Base-by-base conservation (phyloP, 1,139 yeast species). In the Pichia norvegensis region DNA sequence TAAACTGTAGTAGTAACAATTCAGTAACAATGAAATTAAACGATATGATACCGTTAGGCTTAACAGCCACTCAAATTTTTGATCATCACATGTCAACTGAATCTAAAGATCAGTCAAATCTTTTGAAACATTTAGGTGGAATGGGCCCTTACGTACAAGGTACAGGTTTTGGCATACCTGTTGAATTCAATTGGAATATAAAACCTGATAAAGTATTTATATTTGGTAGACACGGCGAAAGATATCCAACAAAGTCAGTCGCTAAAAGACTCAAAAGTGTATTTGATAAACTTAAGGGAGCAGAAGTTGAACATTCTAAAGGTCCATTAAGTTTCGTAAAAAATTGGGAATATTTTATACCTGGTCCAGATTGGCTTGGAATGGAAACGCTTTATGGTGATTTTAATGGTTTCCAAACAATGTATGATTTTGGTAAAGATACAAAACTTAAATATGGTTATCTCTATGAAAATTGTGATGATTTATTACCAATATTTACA, bases 141-240 rank as follows among this genome's bases (percentile, higher is more conserved):
- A 60, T 64, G 42, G 76, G 73, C 1, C 78, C 79, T 5, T 73
- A 64, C 49, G 58, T 67, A 29, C 57, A 64, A 39, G 65, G 67
- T 29, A 61, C 65, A 10, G 73, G 74, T 13, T 68, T 57, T 48
- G 79, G 78, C 7, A 63, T 74, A 10, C 45, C 54, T 40, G 58
- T 62, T 41, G 58, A 66, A 9, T 87, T 88, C 10, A 67, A 60
- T 4, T 39, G 35, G 38, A 69, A 69, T 42, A 76, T 85, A 58
- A 60, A 66, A 10, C 68, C 81, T 42, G 80, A 79, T 50, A 87
- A 80, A 60, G 85, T 81, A n/a, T 80, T 78, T 52, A 63, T 78
- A 50, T 64, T 78, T 43, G 70, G 74, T 48, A 74, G 92, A 59
- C 92, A 84, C 55, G 92, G 90, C n/a, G 88, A 81, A 58, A 67